These are phyloP conservation scores for Nematocida sp. DNA, from an alignment of 371 early-diverging fungal species.

Conservation along the genomic window DNA sequence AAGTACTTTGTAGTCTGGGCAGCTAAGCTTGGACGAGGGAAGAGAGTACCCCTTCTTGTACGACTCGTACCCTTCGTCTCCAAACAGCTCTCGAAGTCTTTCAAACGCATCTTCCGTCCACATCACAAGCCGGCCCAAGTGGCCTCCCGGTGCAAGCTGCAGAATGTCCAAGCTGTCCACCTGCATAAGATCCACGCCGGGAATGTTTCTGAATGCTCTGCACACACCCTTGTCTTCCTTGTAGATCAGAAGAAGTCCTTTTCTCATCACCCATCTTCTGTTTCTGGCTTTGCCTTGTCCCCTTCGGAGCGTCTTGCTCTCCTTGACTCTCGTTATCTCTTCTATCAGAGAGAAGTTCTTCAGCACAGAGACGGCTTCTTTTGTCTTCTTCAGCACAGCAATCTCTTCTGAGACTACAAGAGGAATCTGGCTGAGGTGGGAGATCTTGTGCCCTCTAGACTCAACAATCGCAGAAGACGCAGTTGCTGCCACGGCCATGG, in stretches of 20 bases:
- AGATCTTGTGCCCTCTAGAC: conserved; percentile 95
- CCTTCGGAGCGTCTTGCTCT: conserved; percentile 88
- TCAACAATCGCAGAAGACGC: conserved; percentile 86
- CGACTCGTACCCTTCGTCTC: conserved; percentile 73
- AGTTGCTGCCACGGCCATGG: conserved; percentile 93
- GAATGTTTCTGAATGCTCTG: conserved; percentile 96
- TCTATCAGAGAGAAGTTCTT: conserved; percentile 82
- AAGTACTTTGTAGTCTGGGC: conserved; percentile 25
- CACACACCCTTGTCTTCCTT: conserved; percentile 79
- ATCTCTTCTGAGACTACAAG: conserved; percentile 77
- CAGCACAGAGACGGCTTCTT: conserved; percentile 82
- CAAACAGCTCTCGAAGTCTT: conserved; percentile 83
- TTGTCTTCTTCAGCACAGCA: conserved; percentile 82
- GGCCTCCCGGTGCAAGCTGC: conserved; percentile 97
- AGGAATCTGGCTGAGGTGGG: conserved; percentile 83
- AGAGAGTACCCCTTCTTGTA: conserved; percentile 27
- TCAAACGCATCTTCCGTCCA: conserved; percentile 95
- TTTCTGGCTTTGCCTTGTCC: conserved; percentile 97
- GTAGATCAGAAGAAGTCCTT: conserved; percentile 90
- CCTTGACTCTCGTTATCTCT: conserved; percentile 90
- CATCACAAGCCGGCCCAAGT: conserved; percentile 96
- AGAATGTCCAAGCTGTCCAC: conserved; percentile 87
- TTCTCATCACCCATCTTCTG: conserved; percentile 91
- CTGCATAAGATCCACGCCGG: conserved; percentile 84
- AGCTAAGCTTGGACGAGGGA: conserved; percentile 34